Evolutionary conservation across 495 filamentous ascomycete species (phyloP).

Genomic region (Penicillium maclennaniae): DNA sequence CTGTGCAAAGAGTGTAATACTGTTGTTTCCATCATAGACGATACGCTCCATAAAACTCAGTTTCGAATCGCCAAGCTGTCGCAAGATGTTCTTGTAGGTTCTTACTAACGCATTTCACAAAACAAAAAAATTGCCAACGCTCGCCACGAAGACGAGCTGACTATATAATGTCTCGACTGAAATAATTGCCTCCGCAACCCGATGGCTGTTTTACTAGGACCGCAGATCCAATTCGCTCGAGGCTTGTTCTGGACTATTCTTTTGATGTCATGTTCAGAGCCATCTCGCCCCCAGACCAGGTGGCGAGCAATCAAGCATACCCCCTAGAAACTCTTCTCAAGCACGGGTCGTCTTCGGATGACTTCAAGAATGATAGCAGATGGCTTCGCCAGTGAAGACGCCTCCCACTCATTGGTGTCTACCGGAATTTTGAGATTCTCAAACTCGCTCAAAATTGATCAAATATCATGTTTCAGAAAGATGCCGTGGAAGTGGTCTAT

Average conservation of each 20-base stretch:
- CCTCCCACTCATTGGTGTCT: not conserved
- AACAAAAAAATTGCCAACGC: not conserved
- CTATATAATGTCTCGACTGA: not conserved
- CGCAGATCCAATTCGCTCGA: not conserved
- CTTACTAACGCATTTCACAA: not conserved
- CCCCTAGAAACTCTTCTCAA: not conserved
- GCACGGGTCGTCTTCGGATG: not conserved
- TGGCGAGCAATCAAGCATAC: not conserved
- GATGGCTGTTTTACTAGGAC: not conserved
- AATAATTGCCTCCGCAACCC: not conserved
- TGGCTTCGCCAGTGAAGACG: not conserved
- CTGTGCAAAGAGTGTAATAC: constrained; percentile 8
- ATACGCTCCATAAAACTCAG: not conserved
- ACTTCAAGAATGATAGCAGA: too few species aligned
- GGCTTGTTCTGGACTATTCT: not conserved
- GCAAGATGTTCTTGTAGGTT: not conserved
- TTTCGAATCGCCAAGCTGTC: not conserved
- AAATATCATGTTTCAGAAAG: not conserved
- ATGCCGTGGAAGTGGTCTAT: not conserved
- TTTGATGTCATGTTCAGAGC: not conserved
- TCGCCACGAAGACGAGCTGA: not conserved
- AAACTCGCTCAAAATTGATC: not conserved
- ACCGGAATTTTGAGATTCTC: not conserved
- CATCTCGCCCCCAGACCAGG: not conserved
- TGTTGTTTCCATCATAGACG: not conserved